These are phyloP conservation scores for Arthrobotrys megalospora DNA, from an alignment of 2,329 filamentous ascomycete genomes.

Conservation along the genomic window DNA sequence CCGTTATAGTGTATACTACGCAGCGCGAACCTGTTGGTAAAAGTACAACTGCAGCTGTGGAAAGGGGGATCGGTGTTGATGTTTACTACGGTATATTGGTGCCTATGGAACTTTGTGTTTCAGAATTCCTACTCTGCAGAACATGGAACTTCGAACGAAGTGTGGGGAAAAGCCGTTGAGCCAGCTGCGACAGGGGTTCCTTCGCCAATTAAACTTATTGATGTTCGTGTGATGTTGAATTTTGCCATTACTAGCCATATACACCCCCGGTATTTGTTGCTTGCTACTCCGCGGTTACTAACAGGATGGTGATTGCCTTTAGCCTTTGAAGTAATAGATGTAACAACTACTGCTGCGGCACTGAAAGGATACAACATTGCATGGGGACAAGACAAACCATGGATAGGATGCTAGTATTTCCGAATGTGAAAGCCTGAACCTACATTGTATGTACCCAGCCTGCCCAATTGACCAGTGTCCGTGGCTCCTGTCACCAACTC, in stretches of 20 bases:
- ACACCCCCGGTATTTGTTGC: conserved; percentile 13
- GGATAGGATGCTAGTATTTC: neutral
- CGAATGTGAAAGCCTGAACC: neutral
- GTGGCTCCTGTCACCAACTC: conserved; percentile 9
- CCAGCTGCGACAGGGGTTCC: conserved; percentile 1
- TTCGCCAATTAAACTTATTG: neutral
- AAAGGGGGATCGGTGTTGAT: neutral
- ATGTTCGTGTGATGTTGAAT: neutral
- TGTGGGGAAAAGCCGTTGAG: conserved; percentile 15
- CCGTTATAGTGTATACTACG: neutral
- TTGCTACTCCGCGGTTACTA: conserved; percentile 6
- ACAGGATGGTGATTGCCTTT: conserved; percentile 16
- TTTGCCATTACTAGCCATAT: neutral
- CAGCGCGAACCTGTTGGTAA: neutral
- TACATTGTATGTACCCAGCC: neutral
- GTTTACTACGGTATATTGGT: neutral
- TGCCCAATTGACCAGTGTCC: too few relatives aligned
- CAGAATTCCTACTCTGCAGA: neutral
- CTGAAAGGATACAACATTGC: conserved; percentile 14
- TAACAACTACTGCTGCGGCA: neutral
- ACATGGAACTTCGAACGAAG: neutral
- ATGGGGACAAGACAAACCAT: conserved; percentile 10
- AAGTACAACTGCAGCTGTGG: neutral
- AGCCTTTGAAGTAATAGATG: neutral
- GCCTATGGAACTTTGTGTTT: conserved; percentile 23